phyloP scores from a whole-genome alignment of 305 asterid species.

The Striga hermonthica region DNA sequence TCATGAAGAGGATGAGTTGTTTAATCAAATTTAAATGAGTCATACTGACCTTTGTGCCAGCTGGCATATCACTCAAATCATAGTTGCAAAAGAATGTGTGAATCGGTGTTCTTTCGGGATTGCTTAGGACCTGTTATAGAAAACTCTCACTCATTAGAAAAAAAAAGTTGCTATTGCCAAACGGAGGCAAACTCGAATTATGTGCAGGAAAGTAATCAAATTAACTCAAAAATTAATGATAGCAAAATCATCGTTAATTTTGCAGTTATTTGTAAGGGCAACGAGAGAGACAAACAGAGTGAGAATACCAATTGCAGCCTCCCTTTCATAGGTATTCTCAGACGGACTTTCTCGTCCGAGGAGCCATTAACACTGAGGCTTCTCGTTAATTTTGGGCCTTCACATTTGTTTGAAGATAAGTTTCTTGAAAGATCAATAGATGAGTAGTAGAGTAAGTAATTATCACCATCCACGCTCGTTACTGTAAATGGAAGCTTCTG shows the following conservation, averaged over 20 bases:
- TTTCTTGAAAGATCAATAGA: constrained; percentile 67
- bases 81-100: constrained; percentile 89
- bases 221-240: background rate
- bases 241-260: background rate
- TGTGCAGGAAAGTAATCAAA: constrained; percentile 12
- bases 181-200: constrained; percentile 9
- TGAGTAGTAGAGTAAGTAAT: constrained; percentile 73
- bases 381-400: constrained; percentile 58
- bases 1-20: constrained; percentile 4
- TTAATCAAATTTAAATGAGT: constrained; percentile 21
- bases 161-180: constrained; percentile 13
- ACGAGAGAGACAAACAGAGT: constrained; percentile 16
- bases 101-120: constrained; percentile 89
- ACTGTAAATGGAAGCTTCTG: constrained; percentile 87
- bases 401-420: constrained; percentile 40
- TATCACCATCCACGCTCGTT: constrained; percentile 82
- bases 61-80: constrained; percentile 94
- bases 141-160: constrained; percentile 19
- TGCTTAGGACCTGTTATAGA: constrained; percentile 73
- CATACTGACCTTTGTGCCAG: constrained; percentile 75
- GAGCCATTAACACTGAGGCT: constrained; percentile 65
- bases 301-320: constrained; percentile 73
- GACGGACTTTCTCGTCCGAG: constrained; percentile 51
- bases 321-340: constrained; percentile 86
- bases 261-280: too few relatives aligned